Base-by-base conservation (phyloP, 148 eudicot genomes). In the Pouteria glomerata region DNA sequence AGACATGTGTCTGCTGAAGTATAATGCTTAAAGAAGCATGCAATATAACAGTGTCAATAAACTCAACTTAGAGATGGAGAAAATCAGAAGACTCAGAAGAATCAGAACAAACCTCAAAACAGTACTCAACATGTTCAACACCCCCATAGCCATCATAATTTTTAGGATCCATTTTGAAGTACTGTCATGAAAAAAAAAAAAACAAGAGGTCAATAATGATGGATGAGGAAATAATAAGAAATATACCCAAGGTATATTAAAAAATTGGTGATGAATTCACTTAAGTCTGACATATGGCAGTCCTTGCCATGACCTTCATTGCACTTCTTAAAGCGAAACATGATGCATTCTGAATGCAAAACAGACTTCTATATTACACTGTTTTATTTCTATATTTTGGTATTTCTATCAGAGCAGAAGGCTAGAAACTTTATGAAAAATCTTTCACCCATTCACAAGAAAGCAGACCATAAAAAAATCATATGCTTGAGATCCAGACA, bases 91-190 rank as follows among this genome's bases (percentile, higher is more conserved):
- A n/a, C n/a, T n/a, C n/a, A n/a, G n/a, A n/a, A n/a, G n/a, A n/a
- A n/a, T n/a, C 53, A 27, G 31, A 66, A 68, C 66, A 33, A 71
- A 96, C 99, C 97, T 92, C 88, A 83, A 88, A 92, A 78, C 99
- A 96, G 76, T 92, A 96, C n/a, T 81, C 83, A 70, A 90, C 87
- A 79, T 96, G 99, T 55, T 87, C 95, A 48, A 92, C 77, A 24
- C 92, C 96, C 60, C 93, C 91, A 76, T 82, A 82, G 81, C 57
- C 52, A 52, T 90, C 91, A 68, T 82, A 96, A 42, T 87, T 92
- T 62, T 65, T 85, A 48, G 86, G 83, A 78, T 90, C 82, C 99
- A 96, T 96, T 80, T 92, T 85, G 90, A 87, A 96, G 77, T 96
- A 96, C 99, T 96, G 68, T 73, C 72, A 74, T 48, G 10, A 60